Percentiles rank a stretch among this genome's conserved stretches.
Evolutionary conservation across 768 basidiomycete species (phyloP).

Genomic region (Leccinellum albellum): DNA sequence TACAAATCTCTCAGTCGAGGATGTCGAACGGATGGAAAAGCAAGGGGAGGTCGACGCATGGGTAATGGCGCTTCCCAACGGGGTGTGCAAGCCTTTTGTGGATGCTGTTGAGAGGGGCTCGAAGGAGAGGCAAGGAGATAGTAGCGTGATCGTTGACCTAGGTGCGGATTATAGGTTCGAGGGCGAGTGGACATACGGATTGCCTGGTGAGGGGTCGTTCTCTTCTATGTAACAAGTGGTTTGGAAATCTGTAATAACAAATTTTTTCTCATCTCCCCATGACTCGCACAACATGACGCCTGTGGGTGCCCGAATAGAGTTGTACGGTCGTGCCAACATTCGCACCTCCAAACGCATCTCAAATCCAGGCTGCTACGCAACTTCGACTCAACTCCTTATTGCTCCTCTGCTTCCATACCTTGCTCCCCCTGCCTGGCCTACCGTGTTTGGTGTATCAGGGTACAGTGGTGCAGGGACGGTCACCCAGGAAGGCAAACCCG

Average conservation of each 20-base stretch:
- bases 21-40: slow-evolving; percentile 88
- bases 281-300: neutral
- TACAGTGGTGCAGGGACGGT: slow-evolving; percentile 95
- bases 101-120: slow-evolving; percentile 85
- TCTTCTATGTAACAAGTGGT: slow-evolving; percentile 30
- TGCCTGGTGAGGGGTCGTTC: slow-evolving; percentile 83
- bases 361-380: slow-evolving; percentile 97
- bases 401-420: slow-evolving; percentile 83
- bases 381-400: slow-evolving; percentile 85
- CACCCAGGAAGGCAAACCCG: slow-evolving; percentile 54
- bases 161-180: slow-evolving; percentile 96
- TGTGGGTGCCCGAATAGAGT: slow-evolving; percentile 47
- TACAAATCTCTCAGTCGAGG: slow-evolving; percentile 70
- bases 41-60: slow-evolving; percentile 91
- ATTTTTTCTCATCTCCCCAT: slow-evolving; percentile 29
- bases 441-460: slow-evolving; percentile 90
- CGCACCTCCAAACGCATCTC: slow-evolving; percentile 80
- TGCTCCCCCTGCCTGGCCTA: slow-evolving; percentile 56
- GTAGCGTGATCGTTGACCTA: slow-evolving; percentile 85
- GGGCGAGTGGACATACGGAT: slow-evolving; percentile 92
- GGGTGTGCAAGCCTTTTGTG: slow-evolving; percentile 93
- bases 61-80: slow-evolving; percentile 99
- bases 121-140: slow-evolving; percentile 41
- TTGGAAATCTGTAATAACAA: slow-evolving; percentile 34
- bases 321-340: slow-evolving; percentile 74